Evolutionary conservation across 2,329 filamentous ascomycete species (phyloP).

Genomic region (Ceratocystiopsis sp.): DNA sequence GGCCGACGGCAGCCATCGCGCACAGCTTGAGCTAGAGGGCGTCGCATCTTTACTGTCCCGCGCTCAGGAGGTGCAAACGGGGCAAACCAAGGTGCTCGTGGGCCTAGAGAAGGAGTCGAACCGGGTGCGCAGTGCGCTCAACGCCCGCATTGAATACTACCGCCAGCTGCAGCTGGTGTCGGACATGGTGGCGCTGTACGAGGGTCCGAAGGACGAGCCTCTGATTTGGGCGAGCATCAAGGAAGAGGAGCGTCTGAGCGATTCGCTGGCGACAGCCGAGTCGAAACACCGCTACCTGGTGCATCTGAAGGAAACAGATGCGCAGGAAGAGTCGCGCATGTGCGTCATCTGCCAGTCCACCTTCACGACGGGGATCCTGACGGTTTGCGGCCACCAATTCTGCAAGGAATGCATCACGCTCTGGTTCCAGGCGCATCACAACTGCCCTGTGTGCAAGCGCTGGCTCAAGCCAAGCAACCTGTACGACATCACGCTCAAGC

Average conservation of each 20-base stretch:
- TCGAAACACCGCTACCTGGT: slow-evolving; percentile 60
- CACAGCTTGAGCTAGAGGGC: slow-evolving; percentile 45
- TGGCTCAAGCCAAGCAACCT: slow-evolving; percentile 49
- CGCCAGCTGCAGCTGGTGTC: slow-evolving; percentile 81
- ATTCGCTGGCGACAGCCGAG: slow-evolving; percentile 43
- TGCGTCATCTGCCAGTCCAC: slow-evolving; percentile 73
- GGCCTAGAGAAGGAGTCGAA: slow-evolving; percentile 54
- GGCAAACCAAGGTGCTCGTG: slow-evolving; percentile 31
- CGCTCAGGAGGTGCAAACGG: slow-evolving; percentile 34
- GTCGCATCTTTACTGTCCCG: slow-evolving; percentile 44
- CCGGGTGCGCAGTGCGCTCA: slow-evolving; percentile 62
- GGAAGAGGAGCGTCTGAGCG: slow-evolving; percentile 33
- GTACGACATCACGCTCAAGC: slow-evolving; percentile 72
- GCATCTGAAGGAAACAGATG: slow-evolving; percentile 38
- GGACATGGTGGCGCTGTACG: slow-evolving; percentile 63
- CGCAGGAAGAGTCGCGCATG: slow-evolving; percentile 45
- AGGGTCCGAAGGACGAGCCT: slow-evolving; percentile 41
- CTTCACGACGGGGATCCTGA: slow-evolving; percentile 67
- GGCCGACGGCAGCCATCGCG: slow-evolving; percentile 21
- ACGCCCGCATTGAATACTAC: slow-evolving; percentile 76
- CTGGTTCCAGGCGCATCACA: slow-evolving; percentile 61
- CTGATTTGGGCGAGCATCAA: slow-evolving; percentile 24
- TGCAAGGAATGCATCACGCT: slow-evolving; percentile 71
- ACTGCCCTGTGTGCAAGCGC: slow-evolving; percentile 73
- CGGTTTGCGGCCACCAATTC: slow-evolving; percentile 80